Evolutionary conservation across 1,284 basidiomycete genomes (phyloP), one percentile per base, ranked within the genome.

Genomic region (Leccinum insigne): DNA sequence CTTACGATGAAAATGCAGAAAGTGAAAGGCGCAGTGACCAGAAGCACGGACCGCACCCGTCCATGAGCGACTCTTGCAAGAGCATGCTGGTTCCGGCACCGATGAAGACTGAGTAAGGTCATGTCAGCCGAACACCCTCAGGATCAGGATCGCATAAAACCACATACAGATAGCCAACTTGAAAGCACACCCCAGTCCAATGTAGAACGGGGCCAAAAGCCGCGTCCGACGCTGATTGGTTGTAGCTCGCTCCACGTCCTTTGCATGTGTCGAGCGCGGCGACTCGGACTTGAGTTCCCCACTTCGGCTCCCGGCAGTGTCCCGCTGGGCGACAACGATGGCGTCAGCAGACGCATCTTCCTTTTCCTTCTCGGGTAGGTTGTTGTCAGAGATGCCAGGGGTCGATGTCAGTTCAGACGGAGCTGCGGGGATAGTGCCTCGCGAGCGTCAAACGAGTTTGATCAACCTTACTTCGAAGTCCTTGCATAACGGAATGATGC

Each of bases 391-490:
- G 13, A 79, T 76, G 4, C 76, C 77, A 5, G 79, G 80, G 7
- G 83, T 84, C 14, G 70, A 72, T 91, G 84, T 66, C 86, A 87
- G 66, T 88, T 70, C 71, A 32, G 77, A 78, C 6, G 77, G 61
- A 13, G 68, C 58, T 4, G 68, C 40, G n/a, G 73, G 73, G 38
- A 71, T 58, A 4, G 69, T 64, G 7, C 68, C 64, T 21, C 89
- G 86, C 4, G 81, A 80, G 38, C 82, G 80, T 93, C 93, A 94
- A 54, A 94, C 86, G 64, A 94, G 88, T 70, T 90, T 87, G 80
- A 94, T 92, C 71, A 96, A 81, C 74, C 89, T 90, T 2, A 61
- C 86, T 72, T 95, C 92, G 69, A 95, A 88, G 66, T 91, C 89
- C 64, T 82, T 81, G 75, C 83, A 88, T 16, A 86, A 83, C 1